These are phyloP conservation scores for Metschnikowia gelsemii DNA, from an alignment of 805 yeast species.

Conservation along the genomic window DNA sequence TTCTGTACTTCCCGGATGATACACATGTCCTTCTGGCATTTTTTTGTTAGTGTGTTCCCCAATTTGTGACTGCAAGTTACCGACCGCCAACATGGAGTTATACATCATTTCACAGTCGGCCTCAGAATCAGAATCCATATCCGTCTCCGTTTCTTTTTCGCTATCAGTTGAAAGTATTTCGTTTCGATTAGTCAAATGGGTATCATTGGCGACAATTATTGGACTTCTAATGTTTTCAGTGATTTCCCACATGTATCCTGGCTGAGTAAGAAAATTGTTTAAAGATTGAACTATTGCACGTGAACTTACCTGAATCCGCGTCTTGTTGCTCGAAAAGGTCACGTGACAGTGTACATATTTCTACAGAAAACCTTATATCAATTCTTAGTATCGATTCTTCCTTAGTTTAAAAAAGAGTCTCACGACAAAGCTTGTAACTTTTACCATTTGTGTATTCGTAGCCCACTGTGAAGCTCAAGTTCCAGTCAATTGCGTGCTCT, in stretches of 20 bases:
- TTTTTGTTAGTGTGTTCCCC: neutral
- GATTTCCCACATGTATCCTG: neutral
- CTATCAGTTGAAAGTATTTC: constrained; percentile 14
- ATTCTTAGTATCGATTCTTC: no score
- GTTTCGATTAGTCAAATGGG: constrained; percentile 5
- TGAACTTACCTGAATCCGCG: neutral
- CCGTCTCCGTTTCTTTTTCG: constrained; percentile 8
- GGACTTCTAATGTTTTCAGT: neutral
- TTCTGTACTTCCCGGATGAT: neutral
- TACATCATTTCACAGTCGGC: neutral
- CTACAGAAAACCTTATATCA: no score
- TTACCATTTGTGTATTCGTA: no score
- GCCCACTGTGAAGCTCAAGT: no score
- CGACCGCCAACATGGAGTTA: neutral
- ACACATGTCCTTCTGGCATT: neutral
- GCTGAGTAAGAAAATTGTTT: neutral
- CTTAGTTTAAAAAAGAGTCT: no score
- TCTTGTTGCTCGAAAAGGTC: neutral
- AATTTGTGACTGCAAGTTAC: neutral
- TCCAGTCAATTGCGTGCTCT: no score
- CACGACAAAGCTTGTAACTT: no score
- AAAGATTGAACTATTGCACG: neutral
- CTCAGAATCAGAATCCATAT: constrained; percentile 1
- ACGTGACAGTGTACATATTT: no score
- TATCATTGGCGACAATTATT: neutral